phyloP scores from a whole-genome alignment of 2,329 filamentous ascomycete genomes.

The Aspergillus pseudoterreus region DNA sequence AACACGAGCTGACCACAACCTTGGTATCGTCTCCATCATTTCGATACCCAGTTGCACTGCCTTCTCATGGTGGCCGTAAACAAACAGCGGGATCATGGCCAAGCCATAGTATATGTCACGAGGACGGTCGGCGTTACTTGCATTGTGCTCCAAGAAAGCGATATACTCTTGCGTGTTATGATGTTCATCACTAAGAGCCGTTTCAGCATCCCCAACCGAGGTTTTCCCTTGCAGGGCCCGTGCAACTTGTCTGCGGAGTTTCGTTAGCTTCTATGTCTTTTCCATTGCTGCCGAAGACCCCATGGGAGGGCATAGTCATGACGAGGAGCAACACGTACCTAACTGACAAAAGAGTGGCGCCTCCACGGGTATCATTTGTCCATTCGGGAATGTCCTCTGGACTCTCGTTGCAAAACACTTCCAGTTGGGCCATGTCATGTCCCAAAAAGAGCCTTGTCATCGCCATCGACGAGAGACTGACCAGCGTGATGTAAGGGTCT shows the following conservation, averaged over 20 bases:
- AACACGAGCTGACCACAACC: constrained; percentile 46
- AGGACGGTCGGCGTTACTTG: constrained; percentile 49
- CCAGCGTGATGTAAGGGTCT: constrained; percentile 55
- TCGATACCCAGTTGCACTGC: constrained; percentile 41
- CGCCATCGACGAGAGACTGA: constrained; percentile 58
- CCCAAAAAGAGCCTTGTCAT: constrained; percentile 54
- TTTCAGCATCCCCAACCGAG: constrained; percentile 40
- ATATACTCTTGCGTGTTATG: constrained; percentile 52
- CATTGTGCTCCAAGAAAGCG: constrained; percentile 40
- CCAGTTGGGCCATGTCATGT: constrained; percentile 56
- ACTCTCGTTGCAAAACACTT: constrained; percentile 54
- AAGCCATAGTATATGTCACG: constrained; percentile 55
- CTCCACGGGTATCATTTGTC: constrained; percentile 56
- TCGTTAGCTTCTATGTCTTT: constrained; percentile 4
- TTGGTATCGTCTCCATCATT: constrained; percentile 39
- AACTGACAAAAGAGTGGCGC: constrained; percentile 52
- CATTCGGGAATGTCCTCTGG: constrained; percentile 57
- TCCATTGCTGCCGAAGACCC: background rate
- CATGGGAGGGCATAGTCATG: background rate
- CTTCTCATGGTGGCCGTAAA: constrained; percentile 45
- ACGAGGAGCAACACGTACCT: constrained; percentile 26
- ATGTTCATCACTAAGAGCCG: constrained; percentile 52
- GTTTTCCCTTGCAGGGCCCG: constrained; percentile 63
- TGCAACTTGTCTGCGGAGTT: constrained; percentile 45
- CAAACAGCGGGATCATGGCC: constrained; percentile 44